Evolutionary conservation across 805 yeast genomes (phyloP).

Genomic region (Candida saitoana): DNA sequence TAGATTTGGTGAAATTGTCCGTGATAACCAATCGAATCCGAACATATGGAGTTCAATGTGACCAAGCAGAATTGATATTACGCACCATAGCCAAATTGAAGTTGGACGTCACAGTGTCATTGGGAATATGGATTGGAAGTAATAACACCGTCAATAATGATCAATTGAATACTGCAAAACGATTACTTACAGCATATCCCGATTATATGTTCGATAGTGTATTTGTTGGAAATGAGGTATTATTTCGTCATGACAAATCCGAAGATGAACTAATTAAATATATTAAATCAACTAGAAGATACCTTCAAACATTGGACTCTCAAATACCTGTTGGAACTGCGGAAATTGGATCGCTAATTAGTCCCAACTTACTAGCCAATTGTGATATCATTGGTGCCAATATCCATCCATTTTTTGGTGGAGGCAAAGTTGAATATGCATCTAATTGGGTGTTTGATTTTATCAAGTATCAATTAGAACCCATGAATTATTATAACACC

Average conservation of each 20-base stretch:
- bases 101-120: conserved; percentile 51
- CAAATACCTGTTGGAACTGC: conserved; percentile 59
- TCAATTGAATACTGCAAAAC: conserved; percentile 39
- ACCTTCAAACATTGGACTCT: conserved; percentile 25
- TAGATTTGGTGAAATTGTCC: conserved; percentile 56
- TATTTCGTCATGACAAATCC: conserved; percentile 49
- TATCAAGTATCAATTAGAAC: conserved; percentile 40
- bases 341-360: conserved; percentile 50
- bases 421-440: conserved; percentile 45
- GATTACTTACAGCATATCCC: conserved; percentile 28
- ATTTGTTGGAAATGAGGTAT: conserved; percentile 60
- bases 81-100: conserved; percentile 49
- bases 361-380: conserved; percentile 30
- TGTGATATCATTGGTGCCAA: conserved; percentile 62
- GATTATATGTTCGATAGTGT: conserved; percentile 45
- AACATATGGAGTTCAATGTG: conserved; percentile 59
- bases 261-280: conserved; percentile 33
- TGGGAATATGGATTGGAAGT: conserved; percentile 61
- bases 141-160: conserved; percentile 40
- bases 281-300: conserved; percentile 39
- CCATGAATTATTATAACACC: conserved; percentile 25
- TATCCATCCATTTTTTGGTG: conserved; percentile 67
- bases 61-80: conserved; percentile 49
- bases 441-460: conserved; percentile 52
- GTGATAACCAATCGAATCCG: conserved; percentile 55